Evolutionary conservation across 1,284 basidiomycete species (phyloP), one percentile per base, ranked within the genome.

Genomic region (Pyrrhoderma noxium): DNA sequence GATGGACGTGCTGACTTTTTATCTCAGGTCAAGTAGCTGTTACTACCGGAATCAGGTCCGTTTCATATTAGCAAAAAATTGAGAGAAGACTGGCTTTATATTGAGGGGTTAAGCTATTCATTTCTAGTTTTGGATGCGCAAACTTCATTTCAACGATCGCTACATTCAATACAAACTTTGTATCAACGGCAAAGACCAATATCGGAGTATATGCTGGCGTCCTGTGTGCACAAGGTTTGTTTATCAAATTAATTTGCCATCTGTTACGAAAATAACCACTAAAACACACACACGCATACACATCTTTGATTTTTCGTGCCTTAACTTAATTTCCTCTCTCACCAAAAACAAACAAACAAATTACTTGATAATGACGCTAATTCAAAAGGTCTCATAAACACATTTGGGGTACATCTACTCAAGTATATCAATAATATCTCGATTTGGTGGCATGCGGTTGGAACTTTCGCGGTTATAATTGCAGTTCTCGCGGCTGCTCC

Each of bases 21-120:
- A 89, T 62, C 67, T 89, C 85, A 3, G 83, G 83, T 2, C 85
- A 87, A 64, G 84, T 87, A 0, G 84, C 84, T 1, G 79, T 87
- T 5, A 88, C 85, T 0, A 85, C 83, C 9, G 83, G 84, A 25
- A 85, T 85, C 61, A 79, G 76, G 78, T 80, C 44, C 16, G 59
- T 56, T 7, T 40, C 21, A 18, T 40, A 1, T 4, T 25, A 22
- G n/a, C 14, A 18, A 8, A 36, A 25, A 8, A 27, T 37, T 8
- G 19, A 22, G 8, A 42, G n/a, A 49, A 34, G 9, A 14, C 16
- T 31, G 13, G 23, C 22, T 11, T n/a, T 8, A 25, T 14, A 16
- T 11, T 14, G 25, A 14, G 19, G 49, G 3, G 55, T 3, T 13
- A 9, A 37, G 11, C 25, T 25, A 5, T 27, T 46, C 8, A 36